Evolutionary conservation across 1,139 yeast species (phyloP), one percentile per base, ranked within the genome.

Genomic region (Pichia sp.): DNA sequence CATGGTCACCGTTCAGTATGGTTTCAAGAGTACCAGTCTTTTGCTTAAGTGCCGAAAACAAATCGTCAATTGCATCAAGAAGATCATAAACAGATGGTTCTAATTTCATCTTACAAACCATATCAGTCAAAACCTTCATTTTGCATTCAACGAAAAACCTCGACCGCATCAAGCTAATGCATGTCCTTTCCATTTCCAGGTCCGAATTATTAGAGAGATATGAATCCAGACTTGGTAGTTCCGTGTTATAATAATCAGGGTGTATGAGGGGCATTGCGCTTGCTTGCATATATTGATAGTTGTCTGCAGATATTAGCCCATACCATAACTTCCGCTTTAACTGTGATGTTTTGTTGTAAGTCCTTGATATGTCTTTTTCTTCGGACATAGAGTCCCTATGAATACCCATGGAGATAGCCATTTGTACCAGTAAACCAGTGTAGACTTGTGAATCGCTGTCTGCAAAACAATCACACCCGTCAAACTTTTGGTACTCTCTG

Each of bases 271-370:
- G 46, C 0, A 74, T 67, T 35, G 60, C 62, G 1, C 78, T 77
- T 32, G 62, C 53, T 27, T 58, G 60, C 34, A 59, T 52, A 33
- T 68, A 58, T 40, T 61, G 64, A 31, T 49, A 27, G 21, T 20
- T 45, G 35, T 31, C 42, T 24, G 14, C 33, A 22, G 34, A 30
- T 29, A 30, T 58, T 33, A 76, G 53, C 34, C 62, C 63, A 46
- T 64, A 63, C 80, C 80, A 76, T 4, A 74, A 61, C 41, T 72
- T 74, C 46, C 82, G 60, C 49, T 65, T 63, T 18, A 66, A 51
- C 9, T 13, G 17, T 3, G 27, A 25, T 45, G 64, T 62, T 34
- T 64, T 59, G 17, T 54, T 41, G 33, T 53, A 51, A 7, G 30
- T 24, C 8, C 34, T 9, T 7, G 24, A 34, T n/a, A n/a, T n/a